Evolutionary conservation across 805 yeast genomes (phyloP).

Genomic region (Nakazawaea sp.): DNA sequence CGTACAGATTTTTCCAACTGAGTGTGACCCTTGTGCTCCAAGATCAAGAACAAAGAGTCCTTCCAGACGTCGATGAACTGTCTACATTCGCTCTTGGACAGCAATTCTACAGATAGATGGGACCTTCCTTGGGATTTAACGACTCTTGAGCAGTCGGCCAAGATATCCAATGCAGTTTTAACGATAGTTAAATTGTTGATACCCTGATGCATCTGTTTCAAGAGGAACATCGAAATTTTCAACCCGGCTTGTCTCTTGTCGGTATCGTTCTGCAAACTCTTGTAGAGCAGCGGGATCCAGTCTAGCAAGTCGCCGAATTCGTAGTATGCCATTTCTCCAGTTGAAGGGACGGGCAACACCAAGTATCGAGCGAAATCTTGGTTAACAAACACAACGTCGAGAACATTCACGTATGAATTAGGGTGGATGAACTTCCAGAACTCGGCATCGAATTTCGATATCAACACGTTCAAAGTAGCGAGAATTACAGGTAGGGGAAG

Average conservation of each 20-base stretch:
- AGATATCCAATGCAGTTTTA: constrained; percentile 17
- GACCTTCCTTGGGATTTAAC: constrained; percentile 15
- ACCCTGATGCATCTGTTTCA: constrained; percentile 22
- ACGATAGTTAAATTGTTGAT: constrained; percentile 19
- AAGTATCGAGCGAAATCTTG: constrained; percentile 38
- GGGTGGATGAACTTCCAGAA: constrained; percentile 57
- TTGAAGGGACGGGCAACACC: constrained; percentile 17
- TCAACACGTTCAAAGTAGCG: constrained; percentile 39
- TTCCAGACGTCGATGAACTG: constrained; percentile 30
- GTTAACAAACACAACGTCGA: constrained; percentile 55
- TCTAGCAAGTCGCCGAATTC: constrained; percentile 30
- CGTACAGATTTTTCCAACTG: background rate
- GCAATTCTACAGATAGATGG: constrained; percentile 27
- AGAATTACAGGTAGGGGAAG: constrained; percentile 48
- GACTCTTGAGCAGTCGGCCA: constrained; percentile 7
- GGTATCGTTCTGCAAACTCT: constrained; percentile 28
- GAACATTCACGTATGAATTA: constrained; percentile 43
- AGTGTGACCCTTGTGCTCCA: background rate
- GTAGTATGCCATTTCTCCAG: constrained; percentile 23
- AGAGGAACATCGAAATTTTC: constrained; percentile 40
- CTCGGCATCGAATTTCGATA: constrained; percentile 31
- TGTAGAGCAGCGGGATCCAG: constrained; percentile 31
- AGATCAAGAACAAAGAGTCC: background rate
- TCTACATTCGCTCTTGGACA: constrained; percentile 41
- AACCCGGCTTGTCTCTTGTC: constrained; percentile 48